Base-by-base conservation (phyloP, 441 rosid genomes). In the Aquilaria agallochum region DNA sequence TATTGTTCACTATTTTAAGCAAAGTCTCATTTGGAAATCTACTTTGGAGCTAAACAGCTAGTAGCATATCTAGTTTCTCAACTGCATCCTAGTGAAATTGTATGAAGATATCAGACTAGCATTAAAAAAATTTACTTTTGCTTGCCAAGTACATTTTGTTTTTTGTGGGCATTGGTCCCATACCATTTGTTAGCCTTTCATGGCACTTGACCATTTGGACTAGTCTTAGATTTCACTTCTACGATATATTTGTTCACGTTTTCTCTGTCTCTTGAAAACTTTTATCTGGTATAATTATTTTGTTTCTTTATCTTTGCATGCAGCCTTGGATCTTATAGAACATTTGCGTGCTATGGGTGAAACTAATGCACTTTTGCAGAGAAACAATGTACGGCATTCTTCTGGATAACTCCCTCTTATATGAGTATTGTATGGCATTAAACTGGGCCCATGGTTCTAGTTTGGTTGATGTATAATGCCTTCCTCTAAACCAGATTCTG, bases 341-440 rank as follows among this genome's bases (percentile, higher is more conserved):
- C 98, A 95, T 79, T 85, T 95, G 52, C 96, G 97, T 55, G 68
- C 92, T 36, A 92, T 95, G 99, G 99, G 99, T 27, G 99, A 95
- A 78, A 95, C 96, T 40, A 95, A 89, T 73, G 98, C 95, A 71
- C 96, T 92, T 79, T 77, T 89, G 64, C 86, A 89, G 67, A 88
- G 98, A 69, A 83, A 73, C 80, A 78, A 80, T 56, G 99, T 77
- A 71, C 74, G 81, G 60, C 51, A 61, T 54, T 53, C 65, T 69
- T 72, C 36, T 0, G 45, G 20, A 49, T 63, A 13, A 20, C 36
- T 56, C 51, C 33, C 13, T 0, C 12, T 52, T 5, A 40, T 42
- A 44, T 11, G 9, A 59, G 20, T 50, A 53, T 49, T 47, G 9
- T 52, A 7, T 14, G 5, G 20, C 36, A 32, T 4, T 34, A 58